Base-by-base conservation (phyloP, 2,329 filamentous ascomycete species). In the Chlorencoelia australis region DNA sequence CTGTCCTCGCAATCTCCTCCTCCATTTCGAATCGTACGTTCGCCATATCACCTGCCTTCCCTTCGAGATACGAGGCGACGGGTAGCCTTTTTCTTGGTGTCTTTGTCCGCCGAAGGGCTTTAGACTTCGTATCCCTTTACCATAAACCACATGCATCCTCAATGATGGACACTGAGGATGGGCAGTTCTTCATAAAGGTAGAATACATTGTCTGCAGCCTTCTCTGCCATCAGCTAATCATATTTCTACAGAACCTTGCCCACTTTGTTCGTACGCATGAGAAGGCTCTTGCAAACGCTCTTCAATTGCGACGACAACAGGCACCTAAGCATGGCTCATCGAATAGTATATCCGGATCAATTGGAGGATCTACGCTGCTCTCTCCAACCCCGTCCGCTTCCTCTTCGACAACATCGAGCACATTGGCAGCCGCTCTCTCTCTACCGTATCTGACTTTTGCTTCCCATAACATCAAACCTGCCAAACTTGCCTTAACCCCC, bases 201-300 rank as follows among this genome's bases (percentile, higher is more conserved):
- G 38, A 30, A 29, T 29, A 16, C 25, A 31, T 22, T 22, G 26
- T 30, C 22, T 30, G 9, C 35, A n/a, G n/a, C 19, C 3, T 19
- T 28, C 14, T 14, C 15, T 13, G 20, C 8, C 35, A 34, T 11
- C 19, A 16, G 25, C 46, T 35, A 39, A 43, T 35, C 30, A 16
- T 17, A 37, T 52, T 43, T 19, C 35, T 25, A 41, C 59, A 95
- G 89, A 91, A 94, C 71, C 73, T 98, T 59, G 88, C 89, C 58
- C 81, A 81, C 64, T 96, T 94, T 64, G 87, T 98, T 63, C 86
- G 88, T 45, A 94, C 87, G 38, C 87, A 98, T 67, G 91, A 98
- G 64, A 94, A 94, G 65, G 89, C 88, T 24, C 75, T 98, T 45
- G 91, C 91, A 57, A 96, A 96, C 66, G 89, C 89, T 52, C 69